Evolutionary conservation across 1,284 basidiomycete genomes (phyloP).

Genomic region (Schizophyllum amplum): DNA sequence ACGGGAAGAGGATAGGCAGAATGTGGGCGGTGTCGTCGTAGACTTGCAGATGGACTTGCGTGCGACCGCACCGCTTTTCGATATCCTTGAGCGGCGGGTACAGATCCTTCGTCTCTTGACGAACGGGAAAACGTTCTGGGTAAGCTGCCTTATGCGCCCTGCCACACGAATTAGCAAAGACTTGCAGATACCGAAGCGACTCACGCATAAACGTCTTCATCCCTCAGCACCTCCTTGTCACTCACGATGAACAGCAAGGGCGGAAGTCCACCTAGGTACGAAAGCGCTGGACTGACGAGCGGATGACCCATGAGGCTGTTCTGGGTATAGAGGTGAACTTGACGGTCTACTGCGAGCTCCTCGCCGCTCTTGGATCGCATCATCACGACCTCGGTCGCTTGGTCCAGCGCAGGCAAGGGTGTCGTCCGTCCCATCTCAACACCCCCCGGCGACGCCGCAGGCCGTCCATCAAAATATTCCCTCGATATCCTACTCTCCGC

Average conservation of each 20-base stretch:
- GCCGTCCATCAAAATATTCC: constrained; percentile 16
- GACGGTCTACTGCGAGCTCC: constrained; percentile 47
- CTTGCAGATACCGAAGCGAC: constrained; percentile 21
- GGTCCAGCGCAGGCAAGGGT: constrained; percentile 27
- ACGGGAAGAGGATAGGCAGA: constrained; percentile 74
- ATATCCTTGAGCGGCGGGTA: constrained; percentile 65
- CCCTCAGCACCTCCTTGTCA: constrained; percentile 87
- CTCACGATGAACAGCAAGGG: constrained; percentile 84
- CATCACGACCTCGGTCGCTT: constrained; percentile 19
- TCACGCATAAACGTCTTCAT: constrained; percentile 86
- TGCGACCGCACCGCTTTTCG: constrained; percentile 56
- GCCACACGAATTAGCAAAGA: constrained; percentile 4
- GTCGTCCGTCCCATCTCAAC: constrained; percentile 40
- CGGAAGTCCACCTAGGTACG: constrained; percentile 87
- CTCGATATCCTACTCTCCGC: constrained; percentile 17
- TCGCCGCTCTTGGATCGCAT: constrained; percentile 28
- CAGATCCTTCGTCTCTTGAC: constrained; percentile 48
- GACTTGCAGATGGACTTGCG: constrained; percentile 88
- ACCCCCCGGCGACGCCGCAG: not conserved
- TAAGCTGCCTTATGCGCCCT: constrained; percentile 92
- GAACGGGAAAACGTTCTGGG: constrained; percentile 68
- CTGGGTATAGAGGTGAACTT: constrained; percentile 86
- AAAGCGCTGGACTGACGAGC: constrained; percentile 75
- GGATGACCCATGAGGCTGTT: constrained; percentile 84
- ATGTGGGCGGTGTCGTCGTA: constrained; percentile 75